These are phyloP conservation scores for Fusarium equiseti DNA, from an alignment of 2,329 filamentous ascomycete species.

Conservation along the genomic window DNA sequence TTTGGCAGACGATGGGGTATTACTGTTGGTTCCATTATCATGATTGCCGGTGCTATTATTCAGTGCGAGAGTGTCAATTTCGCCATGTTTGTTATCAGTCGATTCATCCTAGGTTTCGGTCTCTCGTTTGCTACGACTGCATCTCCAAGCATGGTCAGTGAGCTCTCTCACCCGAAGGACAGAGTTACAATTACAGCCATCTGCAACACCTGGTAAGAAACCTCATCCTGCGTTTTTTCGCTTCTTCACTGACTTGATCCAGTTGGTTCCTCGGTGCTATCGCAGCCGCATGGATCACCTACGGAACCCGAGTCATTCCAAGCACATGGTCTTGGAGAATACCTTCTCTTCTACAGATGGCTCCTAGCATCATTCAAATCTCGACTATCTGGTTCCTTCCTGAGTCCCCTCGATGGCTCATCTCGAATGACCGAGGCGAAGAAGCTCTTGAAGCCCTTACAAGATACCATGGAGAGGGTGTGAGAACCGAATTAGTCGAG, in stretches of 20 bases:
- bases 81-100: slow-evolving; percentile 66
- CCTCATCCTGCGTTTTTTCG: accelerated
- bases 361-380: slow-evolving; percentile 22
- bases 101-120: slow-evolving; percentile 67
- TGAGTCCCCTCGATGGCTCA: slow-evolving; percentile 73
- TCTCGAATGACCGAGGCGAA: slow-evolving; percentile 53
- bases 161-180: slow-evolving; percentile 66
- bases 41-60: slow-evolving; percentile 50
- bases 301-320: slow-evolving; percentile 57
- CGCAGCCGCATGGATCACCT: slow-evolving; percentile 58
- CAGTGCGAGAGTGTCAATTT: slow-evolving; percentile 49
- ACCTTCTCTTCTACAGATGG: slow-evolving; percentile 48
- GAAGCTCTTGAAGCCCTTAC: slow-evolving; percentile 65
- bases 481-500: slow-evolving; percentile 63
- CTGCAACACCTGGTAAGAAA: slow-evolving; percentile 58
- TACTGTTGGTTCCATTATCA: slow-evolving; percentile 48
- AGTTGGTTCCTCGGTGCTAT: slow-evolving; percentile 63
- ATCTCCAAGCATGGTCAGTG: slow-evolving; percentile 63
- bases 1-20: slow-evolving; percentile 51
- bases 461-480: slow-evolving; percentile 69
- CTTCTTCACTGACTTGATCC: no score
- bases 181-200: slow-evolving; percentile 64
- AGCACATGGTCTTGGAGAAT: slow-evolving; percentile 55
- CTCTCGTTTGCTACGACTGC: slow-evolving; percentile 64
- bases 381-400: slow-evolving; percentile 63